Evolutionary conservation across 352 stramenopile genomes (phyloP).

Genomic region (Thraustochytrium aureum): DNA sequence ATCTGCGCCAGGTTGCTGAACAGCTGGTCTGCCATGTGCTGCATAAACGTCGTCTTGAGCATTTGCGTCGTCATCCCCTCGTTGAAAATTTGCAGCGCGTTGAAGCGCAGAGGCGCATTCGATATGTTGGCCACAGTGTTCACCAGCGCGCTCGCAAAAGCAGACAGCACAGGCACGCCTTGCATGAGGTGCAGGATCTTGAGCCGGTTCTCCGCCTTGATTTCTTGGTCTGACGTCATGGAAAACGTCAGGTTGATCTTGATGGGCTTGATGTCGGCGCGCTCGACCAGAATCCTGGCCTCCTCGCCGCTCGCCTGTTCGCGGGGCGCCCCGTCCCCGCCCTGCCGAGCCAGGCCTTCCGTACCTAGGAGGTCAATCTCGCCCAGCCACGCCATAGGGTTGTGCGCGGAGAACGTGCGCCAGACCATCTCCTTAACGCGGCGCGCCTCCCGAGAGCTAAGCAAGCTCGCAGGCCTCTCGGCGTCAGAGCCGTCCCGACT

Average conservation of each 20-base stretch:
- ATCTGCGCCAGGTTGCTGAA: slow-evolving; percentile 48
- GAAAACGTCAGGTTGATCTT: slow-evolving; percentile 50
- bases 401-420: background rate
- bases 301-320: background rate
- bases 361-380: background rate
- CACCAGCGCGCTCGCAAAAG: slow-evolving; percentile 26
- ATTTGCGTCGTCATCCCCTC: slow-evolving; percentile 20
- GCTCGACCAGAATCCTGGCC: slow-evolving; percentile 26
- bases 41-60: slow-evolving; percentile 38
- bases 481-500: background rate
- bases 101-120: slow-evolving; percentile 40
- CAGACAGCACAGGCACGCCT: slow-evolving; percentile 34
- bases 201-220: slow-evolving; percentile 35
- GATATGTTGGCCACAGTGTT: slow-evolving; percentile 53
- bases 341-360: background rate
- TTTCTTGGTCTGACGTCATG: slow-evolving; percentile 47
- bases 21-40: slow-evolving; percentile 42
- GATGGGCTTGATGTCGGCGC: slow-evolving; percentile 46
- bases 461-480: too few relatives aligned
- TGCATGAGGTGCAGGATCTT: slow-evolving; percentile 51
- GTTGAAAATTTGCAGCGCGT: slow-evolving; percentile 48
- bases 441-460: background rate
- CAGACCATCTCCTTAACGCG: slow-evolving; percentile 16
- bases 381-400: slow-evolving; percentile 1
- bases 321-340: background rate